Base-by-base conservation (phyloP, 768 basidiomycete species). In the Hydnum rufescens region DNA sequence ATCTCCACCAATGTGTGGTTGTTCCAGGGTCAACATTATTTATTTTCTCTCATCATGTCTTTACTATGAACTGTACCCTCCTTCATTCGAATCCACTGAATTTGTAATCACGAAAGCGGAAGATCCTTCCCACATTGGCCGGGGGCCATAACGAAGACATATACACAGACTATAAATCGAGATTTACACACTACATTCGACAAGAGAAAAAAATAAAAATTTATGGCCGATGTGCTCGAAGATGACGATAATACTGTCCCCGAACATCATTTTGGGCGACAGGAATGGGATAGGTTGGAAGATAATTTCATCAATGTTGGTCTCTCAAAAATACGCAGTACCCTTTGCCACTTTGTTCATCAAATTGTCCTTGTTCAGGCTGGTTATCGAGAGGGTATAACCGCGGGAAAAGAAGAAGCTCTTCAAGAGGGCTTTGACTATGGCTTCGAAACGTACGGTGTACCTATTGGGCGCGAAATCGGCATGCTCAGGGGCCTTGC, bases 381-480 rank as follows among this genome's bases (percentile, higher is more conserved):
- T 18, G 93, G 93, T 2, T 96, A 96, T 61, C 77, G 93, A n/a
- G 92, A 96, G 66, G 93, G 93, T 4, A 93, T 97, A 59, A 83
- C 80, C 0, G 78, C 81, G 3, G 93, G 93, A 2, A 97, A 96
- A 63, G 82, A 92, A 62, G 70, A 74, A 0, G 79, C 78, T 2
- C 71, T 96, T 1, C 93, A 99, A 60, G 70, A 78, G 57, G 93
- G 93, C 0, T 97, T 99, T 60, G 87, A 99, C 64, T 67, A 71
- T 2, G 89, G 86, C 1, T 96, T 87, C 60, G 77, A 78, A 0
- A 63, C 66, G 13, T 68, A 76, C 5, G 86, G 89, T 1, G 77
- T 72, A 2, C 82, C 84, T 0, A 64, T 82, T 16, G 88, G 90
- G 0, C 75, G 79, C 25, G 73, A 83, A 55, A 63, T 96, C 1